Evolutionary conservation across 345 rosid genomes (phyloP), one percentile per base, ranked within the genome.

Genomic region (Clausena lansium): DNA sequence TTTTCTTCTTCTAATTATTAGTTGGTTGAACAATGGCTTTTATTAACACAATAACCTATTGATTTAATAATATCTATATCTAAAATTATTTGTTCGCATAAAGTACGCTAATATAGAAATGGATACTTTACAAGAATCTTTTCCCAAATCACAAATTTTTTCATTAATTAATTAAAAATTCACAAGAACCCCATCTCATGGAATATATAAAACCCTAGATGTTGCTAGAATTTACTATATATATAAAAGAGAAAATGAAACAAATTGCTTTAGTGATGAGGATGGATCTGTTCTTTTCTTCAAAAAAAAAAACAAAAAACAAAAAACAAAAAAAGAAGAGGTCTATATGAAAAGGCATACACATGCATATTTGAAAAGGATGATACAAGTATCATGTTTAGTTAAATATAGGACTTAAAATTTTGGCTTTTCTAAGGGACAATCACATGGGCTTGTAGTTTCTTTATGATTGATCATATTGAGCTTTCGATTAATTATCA

Each of bases 371-470:
- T 68, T 58, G n/a, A 67, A 81, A 81, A 72, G 59, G 39, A 74
- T 65, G 76, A 61, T 47, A 57, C 77, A 67, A 47, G 30, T 0
- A 60, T 27, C n/a, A 1, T 52, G 68, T 72, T 54, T 75, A 69
- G 66, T 57, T 30, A 72, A 32, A 67, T 65, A 27, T 33, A 39
- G 58, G 75, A 41, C 73, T 76, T 45, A 20, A 7, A 68, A 50
- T 47, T 81, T 82, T 69, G 79, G 81, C 75, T 50, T 27, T 82
- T 76, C 20, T 38, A 61, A 62, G 85, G 67, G 81, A 81, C 83
- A 84, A 7, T 80, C 86, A 87, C 89, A 71, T 86, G 87, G 83
- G 75, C 39, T 74, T 83, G 86, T 81, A 30, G 65, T 24, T 5
- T 45, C 17, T 9, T 71, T 50, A 71, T 33, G 75, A 77, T 62